Percentiles rank a stretch among this genome's conserved stretches.
Evolutionary conservation across 1,139 yeast genomes (phyloP).

Genomic region (Candida sanyaensis): DNA sequence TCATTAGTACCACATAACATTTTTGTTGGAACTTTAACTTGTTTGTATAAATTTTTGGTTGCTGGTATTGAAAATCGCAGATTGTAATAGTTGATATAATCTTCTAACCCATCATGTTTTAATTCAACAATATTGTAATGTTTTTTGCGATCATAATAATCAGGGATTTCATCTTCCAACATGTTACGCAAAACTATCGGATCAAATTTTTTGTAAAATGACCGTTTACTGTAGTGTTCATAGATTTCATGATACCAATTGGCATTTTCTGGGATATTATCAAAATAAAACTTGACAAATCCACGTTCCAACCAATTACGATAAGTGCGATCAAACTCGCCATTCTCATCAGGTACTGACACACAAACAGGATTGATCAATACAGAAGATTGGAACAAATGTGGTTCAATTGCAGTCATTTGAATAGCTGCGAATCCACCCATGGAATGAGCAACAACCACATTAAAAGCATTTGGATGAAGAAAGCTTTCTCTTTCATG

Average conservation of each 20-base stretch:
- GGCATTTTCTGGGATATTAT: constrained; percentile 13
- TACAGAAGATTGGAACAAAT: constrained; percentile 55
- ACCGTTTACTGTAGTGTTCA: constrained; percentile 40
- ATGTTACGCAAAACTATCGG: constrained; percentile 49
- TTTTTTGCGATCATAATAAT: constrained; percentile 36
- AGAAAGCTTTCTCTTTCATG: constrained; percentile 30
- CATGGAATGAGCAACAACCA: constrained; percentile 71
- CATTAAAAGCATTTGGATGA: constrained; percentile 38
- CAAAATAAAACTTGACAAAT: constrained; percentile 15
- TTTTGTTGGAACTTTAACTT: constrained; percentile 45
- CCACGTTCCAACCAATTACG: constrained; percentile 25
- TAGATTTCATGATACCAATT: constrained; percentile 38
- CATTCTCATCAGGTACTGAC: constrained; percentile 14
- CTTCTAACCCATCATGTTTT: constrained; percentile 15
- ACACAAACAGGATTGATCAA: constrained; percentile 62
- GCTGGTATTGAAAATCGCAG: constrained; percentile 38
- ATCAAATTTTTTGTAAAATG: constrained; percentile 49
- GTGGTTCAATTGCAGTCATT: constrained; percentile 54
- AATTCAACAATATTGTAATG: constrained; percentile 26
- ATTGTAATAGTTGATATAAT: constrained; percentile 12
- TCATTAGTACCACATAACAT: constrained; percentile 51
- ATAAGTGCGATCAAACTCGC: constrained; percentile 19
- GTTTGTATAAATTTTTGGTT: constrained; percentile 24
- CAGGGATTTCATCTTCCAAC: constrained; percentile 35
- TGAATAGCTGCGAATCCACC: constrained; percentile 60